A percentile compares a stretch with the other conserved stretches of the same genome.
Evolutionary conservation across 2,329 filamentous ascomycete species (phyloP).

Genomic region (Didymella pinodella): DNA sequence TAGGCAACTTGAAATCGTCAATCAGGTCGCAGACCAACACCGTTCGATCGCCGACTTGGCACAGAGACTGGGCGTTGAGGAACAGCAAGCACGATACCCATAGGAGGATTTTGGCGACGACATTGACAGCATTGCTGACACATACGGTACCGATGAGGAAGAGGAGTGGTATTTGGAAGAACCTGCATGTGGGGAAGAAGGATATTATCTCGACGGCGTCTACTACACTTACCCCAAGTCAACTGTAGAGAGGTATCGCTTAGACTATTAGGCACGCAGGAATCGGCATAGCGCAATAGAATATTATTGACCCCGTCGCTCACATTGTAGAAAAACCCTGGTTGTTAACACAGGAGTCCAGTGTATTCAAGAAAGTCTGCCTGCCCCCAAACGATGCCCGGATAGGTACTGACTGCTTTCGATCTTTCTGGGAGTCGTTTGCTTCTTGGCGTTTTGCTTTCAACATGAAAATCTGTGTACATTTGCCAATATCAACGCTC

Average conservation of each 20-base stretch:
- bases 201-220: conserved; percentile 1
- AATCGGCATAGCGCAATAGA: conserved; percentile 7
- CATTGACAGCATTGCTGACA: conserved; percentile 9
- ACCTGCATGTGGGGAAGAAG: neutral
- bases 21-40: neutral
- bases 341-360: too few relatives aligned
- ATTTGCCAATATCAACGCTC: too few relatives aligned
- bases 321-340: too few relatives aligned
- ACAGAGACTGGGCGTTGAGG: conserved; percentile 1
- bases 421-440: neutral
- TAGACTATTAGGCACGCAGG: neutral
- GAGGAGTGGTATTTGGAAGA: neutral
- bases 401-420: neutral
- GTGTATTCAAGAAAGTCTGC: neutral
- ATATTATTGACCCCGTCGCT: neutral
- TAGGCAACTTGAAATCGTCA: conserved; percentile 4
- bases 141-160: neutral
- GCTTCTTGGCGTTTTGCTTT: too few relatives aligned
- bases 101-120: conserved; percentile 16
- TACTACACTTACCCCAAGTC: conserved; percentile 6
- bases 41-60: conserved; percentile 1
- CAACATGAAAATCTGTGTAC: too few relatives aligned
- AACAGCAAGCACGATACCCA: conserved; percentile 4
- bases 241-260: neutral
- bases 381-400: neutral